Conservation (phyloP, 208 protist species). For the Angomonas ambiguus region DNA sequence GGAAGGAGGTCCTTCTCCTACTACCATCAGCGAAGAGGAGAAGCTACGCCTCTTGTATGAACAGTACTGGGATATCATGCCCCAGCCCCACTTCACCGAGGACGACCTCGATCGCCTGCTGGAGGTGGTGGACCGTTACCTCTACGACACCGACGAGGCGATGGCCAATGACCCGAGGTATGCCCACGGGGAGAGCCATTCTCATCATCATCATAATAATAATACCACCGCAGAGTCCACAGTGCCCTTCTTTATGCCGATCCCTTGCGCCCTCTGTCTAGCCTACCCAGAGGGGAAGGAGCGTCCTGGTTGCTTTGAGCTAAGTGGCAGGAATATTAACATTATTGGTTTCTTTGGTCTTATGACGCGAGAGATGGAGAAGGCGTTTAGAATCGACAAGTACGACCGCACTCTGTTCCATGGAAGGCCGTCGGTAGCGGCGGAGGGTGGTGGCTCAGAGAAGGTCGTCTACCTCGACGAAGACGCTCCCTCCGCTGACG, state of each 20-base stretch:
- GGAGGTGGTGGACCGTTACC: slow-evolving; percentile 40
- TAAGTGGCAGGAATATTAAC: slow-evolving; percentile 67
- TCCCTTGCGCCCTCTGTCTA: slow-evolving; percentile 79
- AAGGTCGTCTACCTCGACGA: neutral
- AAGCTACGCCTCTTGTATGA: slow-evolving; percentile 10
- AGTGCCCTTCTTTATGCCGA: slow-evolving; percentile 35
- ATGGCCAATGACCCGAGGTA: slow-evolving; percentile 42
- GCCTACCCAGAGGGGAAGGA: slow-evolving; percentile 70
- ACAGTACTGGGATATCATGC: slow-evolving; percentile 57
- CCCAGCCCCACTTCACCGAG: slow-evolving; percentile 56
- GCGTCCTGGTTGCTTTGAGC: slow-evolving; percentile 49
- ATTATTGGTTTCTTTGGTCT: slow-evolving; percentile 84
- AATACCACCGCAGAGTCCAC: neutral
- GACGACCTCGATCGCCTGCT: slow-evolving; percentile 70
- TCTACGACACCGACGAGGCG: slow-evolving; percentile 57
- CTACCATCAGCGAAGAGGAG: neutral
- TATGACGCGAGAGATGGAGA: slow-evolving; percentile 47
- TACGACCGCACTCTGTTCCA: slow-evolving; percentile 10
- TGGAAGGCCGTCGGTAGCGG: neutral
- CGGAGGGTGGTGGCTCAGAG: neutral
- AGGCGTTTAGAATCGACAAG: slow-evolving; percentile 66
- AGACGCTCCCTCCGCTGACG: neutral
- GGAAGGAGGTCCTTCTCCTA: neutral
- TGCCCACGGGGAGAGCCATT: neutral
- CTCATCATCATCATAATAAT: too few species aligned